These are phyloP conservation scores for cucumber (Cucumis sativus) DNA, from an alignment of 306 rosid species.

Conservation along the genomic window Cucumber_9930_V3 NC_026659.2:58501-59000, in stretches of 20 bases:
- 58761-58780: constrained; percentile 77
- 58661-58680: constrained; percentile 34
- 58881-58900: not conserved
- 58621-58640: constrained; percentile 66
- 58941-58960: constrained; percentile 93
- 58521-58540: constrained; percentile 41
- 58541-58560: constrained; percentile 51
- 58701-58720: constrained; percentile 36
- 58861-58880: constrained; percentile 8
- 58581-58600: constrained; percentile 62
- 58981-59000: constrained; percentile 29
- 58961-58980: constrained; percentile 50
- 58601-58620: constrained; percentile 36
- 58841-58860: not conserved
- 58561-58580: constrained; percentile 57
- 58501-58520: constrained; percentile 20
- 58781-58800: constrained; percentile 93
- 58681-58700: constrained; percentile 44
- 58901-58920: constrained; percentile 99
- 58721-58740: constrained; percentile 35
- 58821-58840: not conserved
- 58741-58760: constrained; percentile 66
- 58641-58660: constrained; percentile 55
- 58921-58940: constrained; percentile 98
- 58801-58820: constrained; percentile 63